Evolutionary conservation across 768 basidiomycete genomes (phyloP).

Genomic region (Lactifluus pinguis): DNA sequence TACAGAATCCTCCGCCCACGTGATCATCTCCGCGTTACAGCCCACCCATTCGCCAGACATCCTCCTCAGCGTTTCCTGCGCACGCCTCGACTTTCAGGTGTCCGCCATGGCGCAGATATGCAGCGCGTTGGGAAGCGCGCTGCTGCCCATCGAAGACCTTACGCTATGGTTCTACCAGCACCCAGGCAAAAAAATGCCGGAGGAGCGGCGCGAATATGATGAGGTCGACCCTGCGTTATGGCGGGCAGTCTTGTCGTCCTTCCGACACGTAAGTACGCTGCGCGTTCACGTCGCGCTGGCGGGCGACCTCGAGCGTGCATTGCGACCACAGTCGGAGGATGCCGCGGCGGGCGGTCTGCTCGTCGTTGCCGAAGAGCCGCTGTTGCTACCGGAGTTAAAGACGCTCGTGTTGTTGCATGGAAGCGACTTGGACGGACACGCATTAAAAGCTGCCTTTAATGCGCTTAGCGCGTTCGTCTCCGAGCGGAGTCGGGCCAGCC

Average conservation of each 20-base stretch:
- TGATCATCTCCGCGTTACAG: neutral
- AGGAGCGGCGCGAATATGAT: neutral
- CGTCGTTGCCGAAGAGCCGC: neutral
- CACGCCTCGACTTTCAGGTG: constrained; percentile 8
- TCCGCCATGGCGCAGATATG: constrained; percentile 4
- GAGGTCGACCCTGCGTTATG: constrained; percentile 1
- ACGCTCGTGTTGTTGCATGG: constrained; percentile 7
- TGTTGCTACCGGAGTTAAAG: neutral
- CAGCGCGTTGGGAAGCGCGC: neutral
- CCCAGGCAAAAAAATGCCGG: neutral
- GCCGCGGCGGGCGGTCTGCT: neutral
- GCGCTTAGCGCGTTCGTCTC: neutral
- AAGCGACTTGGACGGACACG: neutral
- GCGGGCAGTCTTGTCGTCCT: neutral
- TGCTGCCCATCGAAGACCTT: neutral
- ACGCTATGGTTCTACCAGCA: constrained; percentile 2
- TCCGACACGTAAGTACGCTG: neutral
- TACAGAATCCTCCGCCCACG: neutral
- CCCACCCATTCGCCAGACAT: neutral
- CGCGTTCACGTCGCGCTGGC: constrained; percentile 4
- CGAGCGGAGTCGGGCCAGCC: neutral
- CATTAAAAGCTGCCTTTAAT: neutral
- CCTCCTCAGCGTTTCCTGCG: neutral
- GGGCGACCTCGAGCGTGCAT: neutral
- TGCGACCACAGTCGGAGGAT: neutral